Percentiles rank a stretch among this genome's conserved stretches.
Conservation (phyloP, 1,284 basidiomycete genomes). For the Schizophyllum commune region DNA sequence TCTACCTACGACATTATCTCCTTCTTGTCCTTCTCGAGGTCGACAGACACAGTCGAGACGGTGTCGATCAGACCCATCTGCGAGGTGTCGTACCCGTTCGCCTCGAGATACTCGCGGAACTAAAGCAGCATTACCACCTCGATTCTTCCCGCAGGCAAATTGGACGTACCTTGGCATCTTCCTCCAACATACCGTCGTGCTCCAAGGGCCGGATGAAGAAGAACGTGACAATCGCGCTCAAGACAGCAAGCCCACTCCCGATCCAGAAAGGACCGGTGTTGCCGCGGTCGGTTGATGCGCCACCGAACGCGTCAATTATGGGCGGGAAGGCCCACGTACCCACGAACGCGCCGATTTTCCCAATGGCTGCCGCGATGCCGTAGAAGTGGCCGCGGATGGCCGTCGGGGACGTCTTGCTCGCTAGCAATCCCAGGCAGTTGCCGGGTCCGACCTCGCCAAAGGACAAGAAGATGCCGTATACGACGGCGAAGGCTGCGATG, state of each 20-base stretch:
- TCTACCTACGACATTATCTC: not conserved
- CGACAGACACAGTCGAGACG: slow-evolving; percentile 6
- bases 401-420: slow-evolving; percentile 77
- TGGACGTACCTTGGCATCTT: slow-evolving; percentile 54
- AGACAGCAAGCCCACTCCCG: slow-evolving; percentile 66
- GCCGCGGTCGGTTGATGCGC: slow-evolving; percentile 30
- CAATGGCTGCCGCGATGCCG: slow-evolving; percentile 79
- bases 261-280: slow-evolving; percentile 82
- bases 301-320: slow-evolving; percentile 48
- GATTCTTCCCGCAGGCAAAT: not conserved
- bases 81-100: slow-evolving; percentile 68
- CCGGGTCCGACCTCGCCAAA: slow-evolving; percentile 65
- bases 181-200: slow-evolving; percentile 73
- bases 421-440: slow-evolving; percentile 57
- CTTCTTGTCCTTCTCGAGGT: slow-evolving; percentile 14
- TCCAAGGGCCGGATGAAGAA: slow-evolving; percentile 71
- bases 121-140: slow-evolving; percentile 16
- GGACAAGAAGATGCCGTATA: slow-evolving; percentile 88
- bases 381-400: slow-evolving; percentile 85
- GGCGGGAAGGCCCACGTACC: slow-evolving; percentile 23
- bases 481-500: slow-evolving; percentile 75
- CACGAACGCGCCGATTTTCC: slow-evolving; percentile 86
- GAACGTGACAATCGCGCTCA: slow-evolving; percentile 70
- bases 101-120: slow-evolving; percentile 78
- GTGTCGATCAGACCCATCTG: slow-evolving; percentile 48